Base-by-base conservation (phyloP, 768 basidiomycete genomes). In the Rhizopogon rudus region DNA sequence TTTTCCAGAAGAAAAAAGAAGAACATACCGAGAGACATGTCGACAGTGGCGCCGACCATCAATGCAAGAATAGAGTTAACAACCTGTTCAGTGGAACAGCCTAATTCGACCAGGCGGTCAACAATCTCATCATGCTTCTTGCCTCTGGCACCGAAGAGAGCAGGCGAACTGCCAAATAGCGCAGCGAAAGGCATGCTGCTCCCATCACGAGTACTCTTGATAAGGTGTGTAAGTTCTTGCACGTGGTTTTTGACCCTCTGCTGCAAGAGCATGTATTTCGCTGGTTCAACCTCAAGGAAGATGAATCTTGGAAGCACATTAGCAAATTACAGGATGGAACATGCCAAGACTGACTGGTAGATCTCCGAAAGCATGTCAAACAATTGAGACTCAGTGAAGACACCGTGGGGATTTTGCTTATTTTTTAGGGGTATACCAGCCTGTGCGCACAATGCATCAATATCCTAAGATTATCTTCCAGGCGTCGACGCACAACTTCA, bases 1-100 rank as follows among this genome's bases (percentile, higher is more conserved):
- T 8, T 29, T 8, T 14, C n/a, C 45, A n/a, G 14, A 22, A 12
- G 40, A 25, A 25, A 17, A 50, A 4, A 10, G 17, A 42, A 3
- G 33, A 6, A 66, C 76, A 40, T 60, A 84, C 88, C 81, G 51
- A 92, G 77, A 8, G 84, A 81, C 40, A 92, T 67, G 68, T 91
- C 88, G 10, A 84, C 84, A 8, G 82, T 80, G 8, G 81, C 72
- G 31, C 80, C 79, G 54, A 91, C 81, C 72, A 91, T 74, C 28
- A 92, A 69, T 17, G 88, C 88, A 40, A 93, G 68, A 12, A 91
- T 73, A 31, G 81, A 82, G 65, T 89, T 90, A 6, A 85, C 79
- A 6, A 88, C 71, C 51, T 83, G 76, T 55, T 90, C 86, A 0
- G 75, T 72, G 5, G 83, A 77, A 44, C 77, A 77, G 2, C 82